Conservation (phyloP, 208 protist species). For the Leishmania mexicana region DNA sequence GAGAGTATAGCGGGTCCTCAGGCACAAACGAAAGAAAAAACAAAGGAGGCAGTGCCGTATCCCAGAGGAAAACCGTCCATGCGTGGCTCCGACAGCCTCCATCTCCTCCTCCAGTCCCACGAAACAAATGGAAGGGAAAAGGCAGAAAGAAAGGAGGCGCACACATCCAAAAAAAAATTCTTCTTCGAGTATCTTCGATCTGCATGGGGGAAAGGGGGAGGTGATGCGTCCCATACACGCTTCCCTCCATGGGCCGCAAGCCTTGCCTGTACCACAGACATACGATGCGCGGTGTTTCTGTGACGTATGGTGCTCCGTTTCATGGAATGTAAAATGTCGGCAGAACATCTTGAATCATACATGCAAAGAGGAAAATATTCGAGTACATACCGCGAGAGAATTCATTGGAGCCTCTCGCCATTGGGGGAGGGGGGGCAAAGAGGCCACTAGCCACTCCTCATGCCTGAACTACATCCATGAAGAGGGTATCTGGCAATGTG, state of each 20-base stretch:
- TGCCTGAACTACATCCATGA: conserved; percentile 1
- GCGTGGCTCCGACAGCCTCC: not conserved
- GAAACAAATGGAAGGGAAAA: not conserved
- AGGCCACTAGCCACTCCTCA: not conserved
- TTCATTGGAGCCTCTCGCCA: not conserved
- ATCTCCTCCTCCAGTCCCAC: not conserved
- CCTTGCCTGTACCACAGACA: not conserved
- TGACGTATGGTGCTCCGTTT: not conserved
- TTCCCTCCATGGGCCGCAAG: not conserved
- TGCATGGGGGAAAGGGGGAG: not conserved
- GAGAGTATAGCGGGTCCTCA: not conserved
- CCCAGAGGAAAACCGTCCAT: conserved; percentile 1
- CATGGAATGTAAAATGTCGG: not conserved
- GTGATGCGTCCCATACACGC: too few species aligned
- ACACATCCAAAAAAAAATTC: not conserved
- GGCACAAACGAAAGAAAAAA: not conserved
- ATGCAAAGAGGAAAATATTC: conserved; percentile 11
- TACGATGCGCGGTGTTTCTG: not conserved
- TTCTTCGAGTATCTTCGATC: not conserved
- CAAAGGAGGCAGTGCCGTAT: not conserved
- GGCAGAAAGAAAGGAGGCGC: not conserved
- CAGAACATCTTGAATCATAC: conserved; percentile 11
- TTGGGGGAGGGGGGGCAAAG: not conserved
- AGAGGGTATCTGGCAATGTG: not conserved
- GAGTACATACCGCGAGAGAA: not conserved